A percentile compares a stretch with the other conserved stretches of the same genome.
phyloP scores from a whole-genome alignment of 805 yeast genomes.

The Saccharomycopsis babjevae region DNA sequence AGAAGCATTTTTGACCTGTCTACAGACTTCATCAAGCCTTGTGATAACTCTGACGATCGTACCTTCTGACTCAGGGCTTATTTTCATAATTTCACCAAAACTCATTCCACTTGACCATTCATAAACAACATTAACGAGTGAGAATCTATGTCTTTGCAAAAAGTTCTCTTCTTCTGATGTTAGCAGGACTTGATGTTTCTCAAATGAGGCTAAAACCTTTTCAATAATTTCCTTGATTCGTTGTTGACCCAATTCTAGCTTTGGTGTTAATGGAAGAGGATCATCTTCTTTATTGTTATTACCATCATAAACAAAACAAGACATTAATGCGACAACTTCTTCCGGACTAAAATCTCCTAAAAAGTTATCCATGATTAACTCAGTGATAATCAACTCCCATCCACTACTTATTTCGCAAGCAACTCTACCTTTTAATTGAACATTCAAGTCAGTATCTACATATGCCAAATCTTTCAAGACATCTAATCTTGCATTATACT shows the following conservation, averaged over 20 bases:
- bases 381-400: slow-evolving; percentile 84
- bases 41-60: slow-evolving; percentile 94
- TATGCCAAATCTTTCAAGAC: slow-evolving; percentile 74
- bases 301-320: slow-evolving; percentile 92
- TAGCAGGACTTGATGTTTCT: slow-evolving; percentile 58
- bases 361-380: slow-evolving; percentile 81
- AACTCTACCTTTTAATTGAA: slow-evolving; percentile 74
- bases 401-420: slow-evolving; percentile 91
- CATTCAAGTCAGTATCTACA: slow-evolving; percentile 67
- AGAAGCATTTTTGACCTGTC: slow-evolving; percentile 91
- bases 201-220: slow-evolving; percentile 49
- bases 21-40: slow-evolving; percentile 85
- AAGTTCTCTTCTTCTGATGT: slow-evolving; percentile 83
- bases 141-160: slow-evolving; percentile 75
- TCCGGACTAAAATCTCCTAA: slow-evolving; percentile 89
- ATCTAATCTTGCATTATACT: slow-evolving; percentile 78
- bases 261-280: slow-evolving; percentile 56
- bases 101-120: slow-evolving; percentile 97
- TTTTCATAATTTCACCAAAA: slow-evolving; percentile 81
- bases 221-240: slow-evolving; percentile 64
- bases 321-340: slow-evolving; percentile 89
- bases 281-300: slow-evolving; percentile 50
- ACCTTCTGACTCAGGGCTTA: slow-evolving; percentile 89
- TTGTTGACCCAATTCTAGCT: slow-evolving; percentile 60
- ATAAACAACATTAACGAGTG: slow-evolving; percentile 84